Evolutionary conservation across 805 yeast species (phyloP).

Genomic region (Barnettozyma botsteinii): DNA sequence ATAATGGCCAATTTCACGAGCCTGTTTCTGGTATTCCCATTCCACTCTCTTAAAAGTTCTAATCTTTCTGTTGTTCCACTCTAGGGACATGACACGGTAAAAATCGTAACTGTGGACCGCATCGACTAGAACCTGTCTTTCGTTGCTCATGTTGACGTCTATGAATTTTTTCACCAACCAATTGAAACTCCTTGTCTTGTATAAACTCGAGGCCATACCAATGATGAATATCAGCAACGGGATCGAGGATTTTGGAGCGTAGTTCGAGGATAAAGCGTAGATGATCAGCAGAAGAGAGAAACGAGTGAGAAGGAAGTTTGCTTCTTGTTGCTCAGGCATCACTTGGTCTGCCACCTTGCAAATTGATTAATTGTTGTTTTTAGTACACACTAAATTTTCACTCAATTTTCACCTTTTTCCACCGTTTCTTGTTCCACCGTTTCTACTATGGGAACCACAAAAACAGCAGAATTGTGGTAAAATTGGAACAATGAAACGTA

Average conservation of each 20-base stretch:
- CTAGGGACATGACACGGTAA: slow-evolving; percentile 35
- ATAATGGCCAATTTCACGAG: slow-evolving; percentile 47
- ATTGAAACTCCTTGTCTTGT: slow-evolving; percentile 19
- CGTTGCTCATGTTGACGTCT: slow-evolving; percentile 16
- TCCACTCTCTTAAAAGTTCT: slow-evolving; percentile 41
- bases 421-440: too few species aligned
- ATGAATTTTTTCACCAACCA: slow-evolving; percentile 20
- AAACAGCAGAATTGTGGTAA: too few species aligned
- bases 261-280: slow-evolving; percentile 21
- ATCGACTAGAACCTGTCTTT: slow-evolving; percentile 26
- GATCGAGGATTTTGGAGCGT: slow-evolving; percentile 21
- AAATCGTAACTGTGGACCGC: slow-evolving; percentile 44
- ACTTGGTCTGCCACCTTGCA: too few species aligned
- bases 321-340: too few species aligned
- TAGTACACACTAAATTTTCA: too few species aligned
- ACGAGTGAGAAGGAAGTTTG: slow-evolving; percentile 17
- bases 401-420: too few species aligned
- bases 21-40: slow-evolving; percentile 51
- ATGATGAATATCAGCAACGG: slow-evolving; percentile 24
- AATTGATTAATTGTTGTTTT: too few species aligned
- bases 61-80: slow-evolving; percentile 41
- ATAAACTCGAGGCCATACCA: slow-evolving; percentile 26
- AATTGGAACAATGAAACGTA: too few species aligned
- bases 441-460: too few species aligned
- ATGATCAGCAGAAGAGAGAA: slow-evolving; percentile 27